A percentile compares a stretch with the other conserved stretches of the same genome.
Evolutionary conservation across 352 stramenopile genomes (phyloP).

Genomic region (Peronospora farinosa): DNA sequence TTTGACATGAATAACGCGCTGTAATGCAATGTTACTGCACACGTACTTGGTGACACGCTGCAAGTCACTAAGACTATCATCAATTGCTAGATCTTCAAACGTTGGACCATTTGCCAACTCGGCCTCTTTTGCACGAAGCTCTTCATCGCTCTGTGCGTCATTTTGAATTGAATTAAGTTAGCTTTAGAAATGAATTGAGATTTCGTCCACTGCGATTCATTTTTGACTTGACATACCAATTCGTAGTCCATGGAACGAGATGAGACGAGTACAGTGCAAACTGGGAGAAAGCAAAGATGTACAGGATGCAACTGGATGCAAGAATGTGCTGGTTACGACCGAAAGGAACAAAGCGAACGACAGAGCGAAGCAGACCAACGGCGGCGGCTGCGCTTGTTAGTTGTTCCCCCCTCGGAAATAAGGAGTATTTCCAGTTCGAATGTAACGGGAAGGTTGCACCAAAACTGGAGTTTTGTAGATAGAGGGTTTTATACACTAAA

Average conservation of each 20-base stretch:
- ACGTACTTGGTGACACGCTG: constrained; percentile 93
- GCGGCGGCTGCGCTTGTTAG: constrained; percentile 2
- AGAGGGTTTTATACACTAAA: too few relatives aligned
- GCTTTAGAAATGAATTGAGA: background rate
- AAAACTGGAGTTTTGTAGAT: too few relatives aligned
- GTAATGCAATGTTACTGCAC: constrained; percentile 92
- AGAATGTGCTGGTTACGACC: too few relatives aligned
- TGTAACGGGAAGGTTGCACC: constrained; percentile 9
- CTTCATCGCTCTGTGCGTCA: constrained; percentile 20
- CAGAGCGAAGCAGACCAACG: background rate
- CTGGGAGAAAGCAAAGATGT: background rate
- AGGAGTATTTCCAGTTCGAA: background rate
- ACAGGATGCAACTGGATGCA: background rate
- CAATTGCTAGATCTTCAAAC: constrained; percentile 98
- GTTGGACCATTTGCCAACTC: constrained; percentile 63
- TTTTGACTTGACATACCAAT: constrained; percentile 28
- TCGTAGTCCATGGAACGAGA: constrained; percentile 39
- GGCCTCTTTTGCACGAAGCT: constrained; percentile 26
- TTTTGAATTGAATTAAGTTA: background rate
- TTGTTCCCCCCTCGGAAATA: constrained; percentile 25
- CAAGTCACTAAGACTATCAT: constrained; percentile 94
- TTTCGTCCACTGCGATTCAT: background rate
- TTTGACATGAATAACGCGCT: constrained; percentile 96
- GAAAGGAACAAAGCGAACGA: background rate
- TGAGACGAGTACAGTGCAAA: background rate